These are phyloP conservation scores for Saccharomycopsis capsularis DNA, from an alignment of 805 yeast species.

Conservation along the genomic window DNA sequence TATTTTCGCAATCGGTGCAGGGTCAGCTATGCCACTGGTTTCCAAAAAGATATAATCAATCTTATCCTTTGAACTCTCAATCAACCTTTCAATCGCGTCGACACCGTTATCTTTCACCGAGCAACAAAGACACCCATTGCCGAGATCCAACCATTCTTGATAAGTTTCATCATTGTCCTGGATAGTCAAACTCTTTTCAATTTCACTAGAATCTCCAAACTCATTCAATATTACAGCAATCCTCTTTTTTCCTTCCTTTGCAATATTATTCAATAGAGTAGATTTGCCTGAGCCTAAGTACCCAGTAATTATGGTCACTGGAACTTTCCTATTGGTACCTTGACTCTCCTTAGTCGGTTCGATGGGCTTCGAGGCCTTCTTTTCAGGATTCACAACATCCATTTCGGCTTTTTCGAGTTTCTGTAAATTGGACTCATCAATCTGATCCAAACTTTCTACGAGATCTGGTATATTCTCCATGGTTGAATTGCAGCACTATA, in stretches of 20 bases:
- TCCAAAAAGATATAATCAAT: constrained; percentile 91
- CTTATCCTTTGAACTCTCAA: constrained; percentile 58
- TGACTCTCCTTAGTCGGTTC: constrained; percentile 1
- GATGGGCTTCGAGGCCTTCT: constrained; percentile 15
- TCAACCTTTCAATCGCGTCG: constrained; percentile 82
- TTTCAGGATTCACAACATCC: not conserved
- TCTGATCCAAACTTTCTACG: constrained; percentile 28
- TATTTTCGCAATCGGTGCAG: constrained; percentile 95
- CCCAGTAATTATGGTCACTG: constrained; percentile 90
- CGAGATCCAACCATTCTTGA: constrained; percentile 93
- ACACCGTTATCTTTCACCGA: constrained; percentile 95
- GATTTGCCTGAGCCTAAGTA: constrained; percentile 93
- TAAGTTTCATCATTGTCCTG: constrained; percentile 46
- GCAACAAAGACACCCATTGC: constrained; percentile 95
- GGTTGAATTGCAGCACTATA: too few relatives aligned
- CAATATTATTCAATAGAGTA: constrained; percentile 70
- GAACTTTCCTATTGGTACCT: constrained; percentile 46
- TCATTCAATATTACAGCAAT: constrained; percentile 90
- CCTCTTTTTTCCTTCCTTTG: constrained; percentile 59
- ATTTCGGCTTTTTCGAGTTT: not conserved
- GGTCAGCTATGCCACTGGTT: constrained; percentile 96
- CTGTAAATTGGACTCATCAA: constrained; percentile 17
- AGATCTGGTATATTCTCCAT: constrained; percentile 31
- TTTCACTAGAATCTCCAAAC: constrained; percentile 84
- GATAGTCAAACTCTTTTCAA: constrained; percentile 80